Base-by-base conservation (phyloP, 2,329 filamentous ascomycete genomes). In the Talaromyces atroroseus region DNA sequence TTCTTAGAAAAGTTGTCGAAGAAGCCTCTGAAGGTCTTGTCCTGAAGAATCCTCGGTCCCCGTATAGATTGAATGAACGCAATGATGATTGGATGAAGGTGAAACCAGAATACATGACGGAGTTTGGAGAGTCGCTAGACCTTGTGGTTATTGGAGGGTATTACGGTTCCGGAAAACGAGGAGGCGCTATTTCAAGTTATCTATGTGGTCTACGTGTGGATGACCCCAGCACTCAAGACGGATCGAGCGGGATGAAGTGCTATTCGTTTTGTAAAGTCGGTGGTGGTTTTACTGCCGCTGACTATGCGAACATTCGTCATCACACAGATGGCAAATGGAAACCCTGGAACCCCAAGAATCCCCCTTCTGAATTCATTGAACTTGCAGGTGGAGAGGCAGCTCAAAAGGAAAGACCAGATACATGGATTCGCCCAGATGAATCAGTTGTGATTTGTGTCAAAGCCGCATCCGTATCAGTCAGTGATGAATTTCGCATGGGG, bases 41-140 rank as follows among this genome's bases (percentile, higher is more conserved):
- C 0, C 76, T 97, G 52, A 99, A 99, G 76, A 97, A 96, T 61
- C 94, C 94, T 7, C 81, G 87, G 5, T 95, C 92, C 0, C 81
- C 84, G 66, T 99, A 99, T 69, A 82, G 84, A 6, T 80, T 97
- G 10, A 96, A 95, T 66, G 89, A 90, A 63, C 87, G 94, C 49
- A 94, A 95, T 65, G 89, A 95, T 64, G 90, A 96, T 71, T 99
- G 94, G 94, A 87, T 96, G 74, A 99, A 99, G 70, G 92, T 99
- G 8, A 99, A 99, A 66, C 94, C 94, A 1, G 94, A 99, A 62
- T 99, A 99, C 71, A 96, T 97, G 92, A 86, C 86, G 2, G 92
- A 96, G 60, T 96, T 94, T 69, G 94, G 94, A 59, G 92, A 97
- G 72, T 90, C 88, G 0, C 82, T 99, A 3, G 94, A 99, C 68